Conservation (phyloP, 169 alveolate species). For the Eimeria sp. region DNA sequence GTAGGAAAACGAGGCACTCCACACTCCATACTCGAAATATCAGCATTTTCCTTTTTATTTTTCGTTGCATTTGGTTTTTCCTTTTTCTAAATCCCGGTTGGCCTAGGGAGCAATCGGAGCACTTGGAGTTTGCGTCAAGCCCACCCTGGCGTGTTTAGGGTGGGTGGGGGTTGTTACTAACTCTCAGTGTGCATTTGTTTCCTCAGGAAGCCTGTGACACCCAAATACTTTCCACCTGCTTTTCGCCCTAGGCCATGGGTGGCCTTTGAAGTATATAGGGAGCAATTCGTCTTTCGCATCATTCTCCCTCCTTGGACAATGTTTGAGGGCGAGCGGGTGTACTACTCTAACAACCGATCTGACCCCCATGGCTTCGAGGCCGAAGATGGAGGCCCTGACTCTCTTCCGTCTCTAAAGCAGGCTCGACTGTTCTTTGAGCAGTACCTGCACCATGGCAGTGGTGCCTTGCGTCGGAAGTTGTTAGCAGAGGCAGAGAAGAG, state of each 20-base stretch:
- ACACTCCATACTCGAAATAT: no score
- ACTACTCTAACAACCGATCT: constrained; percentile 49
- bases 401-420: constrained; percentile 82
- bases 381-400: constrained; percentile 63
- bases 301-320: neutral
- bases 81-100: neutral
- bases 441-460: constrained; percentile 81
- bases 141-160: constrained; percentile 46
- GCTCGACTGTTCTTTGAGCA: constrained; percentile 79
- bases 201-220: neutral
- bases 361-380: constrained; percentile 74
- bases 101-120: neutral
- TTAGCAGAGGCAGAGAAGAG: constrained; percentile 70
- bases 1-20: neutral
- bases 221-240: neutral
- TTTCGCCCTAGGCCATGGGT: neutral
- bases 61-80: neutral
- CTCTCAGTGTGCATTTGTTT: neutral
- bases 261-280: neutral
- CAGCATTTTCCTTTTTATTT: neutral
- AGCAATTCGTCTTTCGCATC: neutral
- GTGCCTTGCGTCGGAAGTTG: constrained; percentile 75
- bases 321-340: constrained; percentile 71
- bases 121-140: neutral
- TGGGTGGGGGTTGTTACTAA: constrained; percentile 50